Evolutionary conservation across 148 eudicot genomes (phyloP), one percentile per base, ranked within the genome.

Genomic region (Cornus kousa): DNA sequence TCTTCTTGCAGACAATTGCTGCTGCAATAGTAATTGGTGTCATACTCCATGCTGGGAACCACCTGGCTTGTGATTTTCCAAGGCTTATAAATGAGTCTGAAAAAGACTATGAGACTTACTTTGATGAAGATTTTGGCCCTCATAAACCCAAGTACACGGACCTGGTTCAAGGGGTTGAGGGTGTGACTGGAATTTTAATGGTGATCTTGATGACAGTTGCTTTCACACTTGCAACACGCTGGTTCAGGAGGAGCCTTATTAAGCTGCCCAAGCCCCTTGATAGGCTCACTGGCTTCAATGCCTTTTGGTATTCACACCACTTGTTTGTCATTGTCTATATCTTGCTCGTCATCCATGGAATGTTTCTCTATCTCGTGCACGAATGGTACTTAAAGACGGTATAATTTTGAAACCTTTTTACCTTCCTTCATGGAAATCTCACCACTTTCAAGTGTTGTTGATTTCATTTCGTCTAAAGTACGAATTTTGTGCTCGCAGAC

Each of bases 231-330:
- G 97, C 97, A 67, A 89, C 93, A 53, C 81, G 88, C 19, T 80
- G 90, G 82, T 93, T 93, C 77, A 86, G 97, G 82, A 82, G 97
- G 59, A 89, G 91, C 70, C 79, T 78, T 16, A 77, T 91, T 72
- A 91, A 81, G 86, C 76, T 93, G 74, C 94, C 94, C 35, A 93
- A 87, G 85, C 97, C 97, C 6, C 87, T 89, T 48, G 89, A 93
- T 78, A 88, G 87, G 73, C 81, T 93, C 28, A 89, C 97, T 39
- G 97, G 97, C 71, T 93, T 83, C 83, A 93, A 93, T 85, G 97
- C 97, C 57, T 93, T 93, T 74, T 93, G 94, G 94, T 93, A 93
- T 74, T 91, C 97, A 10, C 97, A 93, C 85, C 97, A 93, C 77
- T 85, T 91, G 9, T 87, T 93, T 59, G 77, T 89, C 78, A 71